Percentiles rank a stretch among this genome's conserved stretches.
Evolutionary conservation across 73 alveolate genomes (phyloP).

Genomic region (Paramecium biaurelia): DNA sequence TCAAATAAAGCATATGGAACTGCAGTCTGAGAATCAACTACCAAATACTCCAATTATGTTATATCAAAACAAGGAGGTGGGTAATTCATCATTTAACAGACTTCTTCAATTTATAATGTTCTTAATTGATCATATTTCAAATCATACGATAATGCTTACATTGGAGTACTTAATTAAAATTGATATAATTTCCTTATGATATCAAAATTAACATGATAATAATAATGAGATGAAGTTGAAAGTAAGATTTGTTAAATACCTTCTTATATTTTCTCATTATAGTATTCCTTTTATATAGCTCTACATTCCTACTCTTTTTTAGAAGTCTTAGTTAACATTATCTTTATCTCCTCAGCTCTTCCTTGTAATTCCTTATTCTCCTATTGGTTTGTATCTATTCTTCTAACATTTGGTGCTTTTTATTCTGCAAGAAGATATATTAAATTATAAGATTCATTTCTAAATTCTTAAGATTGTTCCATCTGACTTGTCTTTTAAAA

Average conservation of each 20-base stretch:
- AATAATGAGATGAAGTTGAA: not conserved
- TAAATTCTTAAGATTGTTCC: not conserved
- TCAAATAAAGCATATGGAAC: constrained; percentile 28
- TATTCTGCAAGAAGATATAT: not conserved
- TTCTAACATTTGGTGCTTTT: not conserved
- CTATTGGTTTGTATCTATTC: not conserved
- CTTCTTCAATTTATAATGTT: not conserved
- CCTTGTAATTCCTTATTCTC: constrained; percentile 4
- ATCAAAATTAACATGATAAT: constrained; percentile 48
- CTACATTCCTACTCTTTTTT: constrained; percentile 8
- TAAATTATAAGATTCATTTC: not conserved
- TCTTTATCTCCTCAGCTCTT: constrained; percentile 3
- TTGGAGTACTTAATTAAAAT: constrained; percentile 33
- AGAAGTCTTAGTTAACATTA: not conserved
- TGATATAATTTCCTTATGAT: not conserved
- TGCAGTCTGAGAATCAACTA: constrained; percentile 32
- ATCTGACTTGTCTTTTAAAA: not conserved
- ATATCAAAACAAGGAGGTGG: not conserved
- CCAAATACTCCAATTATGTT: constrained; percentile 8
- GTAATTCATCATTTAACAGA: not conserved
- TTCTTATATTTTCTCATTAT: not conserved
- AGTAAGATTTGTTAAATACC: not conserved
- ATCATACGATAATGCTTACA: constrained; percentile 13
- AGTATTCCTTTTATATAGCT: not conserved
- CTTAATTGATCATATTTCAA: constrained; percentile 11